Evolutionary conservation across 164 flowering plant species (phyloP), one percentile per base, ranked within the genome.

Genomic region (Vitis riparia): DNA sequence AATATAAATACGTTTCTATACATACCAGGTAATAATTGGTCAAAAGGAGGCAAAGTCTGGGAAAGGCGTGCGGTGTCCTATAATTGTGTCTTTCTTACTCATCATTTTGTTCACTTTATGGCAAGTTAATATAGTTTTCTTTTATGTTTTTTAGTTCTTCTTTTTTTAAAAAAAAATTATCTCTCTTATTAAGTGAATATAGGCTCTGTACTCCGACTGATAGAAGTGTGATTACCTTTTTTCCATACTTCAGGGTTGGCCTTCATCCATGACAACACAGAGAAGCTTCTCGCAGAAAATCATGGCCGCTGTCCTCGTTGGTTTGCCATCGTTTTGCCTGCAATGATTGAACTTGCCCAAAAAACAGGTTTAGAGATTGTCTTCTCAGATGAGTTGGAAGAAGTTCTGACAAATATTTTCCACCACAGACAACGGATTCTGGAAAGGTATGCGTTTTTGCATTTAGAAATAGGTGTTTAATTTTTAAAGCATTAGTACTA

Each of bases 241-340:
- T 30, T 30, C 44, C 29, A 11, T 5, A 3, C 68, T 73, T 44
- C 68, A 84, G 88, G 84, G 11, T 11, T 80, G 78, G 65, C 7
- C 1, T 84, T 76, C 65, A 49, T 80, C 11, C 29, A 73, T 47
- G 65, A 66, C 55, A 74, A 70, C 23, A 15, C 67, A 2, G 80
- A 78, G 70, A 73, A 63, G 72, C 73, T 84, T 3, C 68, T 84
- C 7, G 66, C 17, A 37, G 72, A 51, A 27, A 51, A 16, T 11
- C 9, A 47, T 9, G 72, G 67, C 1, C 9, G n/a, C 9, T 69
- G 9, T 62, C 85, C 88, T 9, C 78, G 73, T 27, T 77, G 79
- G 84, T 85, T 85, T 55, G 56, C 73, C 51, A 76, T 85, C 9
- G 72, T 74, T 63, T 82, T 85, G 69, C 86, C 83, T 2, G 83